These are phyloP conservation scores for Gossypium turneri DNA, from an alignment of 345 rosid genomes.

Conservation along the genomic window DNA sequence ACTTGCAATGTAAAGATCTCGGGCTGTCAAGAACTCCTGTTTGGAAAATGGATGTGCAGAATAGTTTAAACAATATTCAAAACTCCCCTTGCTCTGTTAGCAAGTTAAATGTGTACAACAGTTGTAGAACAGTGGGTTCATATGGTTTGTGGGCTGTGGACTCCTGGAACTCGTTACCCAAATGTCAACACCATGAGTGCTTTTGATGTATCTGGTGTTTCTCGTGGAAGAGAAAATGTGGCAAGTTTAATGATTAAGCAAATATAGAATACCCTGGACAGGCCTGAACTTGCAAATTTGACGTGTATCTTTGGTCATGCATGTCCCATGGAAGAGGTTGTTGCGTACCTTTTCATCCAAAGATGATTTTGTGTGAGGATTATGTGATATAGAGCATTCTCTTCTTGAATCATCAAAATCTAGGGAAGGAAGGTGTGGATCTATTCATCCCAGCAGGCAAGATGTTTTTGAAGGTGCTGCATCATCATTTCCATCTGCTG, in stretches of 20 bases:
- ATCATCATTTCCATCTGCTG: slow-evolving; percentile 14
- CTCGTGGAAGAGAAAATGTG: slow-evolving; percentile 25
- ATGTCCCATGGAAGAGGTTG: slow-evolving; percentile 1
- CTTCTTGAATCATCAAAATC: slow-evolving; percentile 23
- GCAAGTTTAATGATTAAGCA: slow-evolving; percentile 21
- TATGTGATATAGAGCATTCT: slow-evolving; percentile 15
- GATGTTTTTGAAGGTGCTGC: slow-evolving; percentile 21
- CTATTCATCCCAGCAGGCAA: slow-evolving; percentile 17
- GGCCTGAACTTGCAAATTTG: background rate
- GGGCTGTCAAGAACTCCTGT: slow-evolving; percentile 24
- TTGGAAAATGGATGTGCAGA: slow-evolving; percentile 21
- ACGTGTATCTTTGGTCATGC: background rate
- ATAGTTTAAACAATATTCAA: slow-evolving; percentile 14
- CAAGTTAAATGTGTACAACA: slow-evolving; percentile 29
- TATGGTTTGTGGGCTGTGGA: slow-evolving; percentile 61
- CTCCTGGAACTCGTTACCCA: slow-evolving; percentile 47
- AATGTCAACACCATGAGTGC: slow-evolving; percentile 53
- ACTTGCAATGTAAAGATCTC: slow-evolving; percentile 19
- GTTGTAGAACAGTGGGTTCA: slow-evolving; percentile 52
- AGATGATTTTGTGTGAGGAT: background rate
- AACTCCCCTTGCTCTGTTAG: slow-evolving; percentile 12
- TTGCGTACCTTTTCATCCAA: background rate
- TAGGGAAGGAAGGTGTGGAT: slow-evolving; percentile 21
- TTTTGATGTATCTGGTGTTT: slow-evolving; percentile 47
- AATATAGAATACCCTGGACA: background rate